phyloP scores from a whole-genome alignment of 805 yeast genomes.

The Monosporozyma aerobia region DNA sequence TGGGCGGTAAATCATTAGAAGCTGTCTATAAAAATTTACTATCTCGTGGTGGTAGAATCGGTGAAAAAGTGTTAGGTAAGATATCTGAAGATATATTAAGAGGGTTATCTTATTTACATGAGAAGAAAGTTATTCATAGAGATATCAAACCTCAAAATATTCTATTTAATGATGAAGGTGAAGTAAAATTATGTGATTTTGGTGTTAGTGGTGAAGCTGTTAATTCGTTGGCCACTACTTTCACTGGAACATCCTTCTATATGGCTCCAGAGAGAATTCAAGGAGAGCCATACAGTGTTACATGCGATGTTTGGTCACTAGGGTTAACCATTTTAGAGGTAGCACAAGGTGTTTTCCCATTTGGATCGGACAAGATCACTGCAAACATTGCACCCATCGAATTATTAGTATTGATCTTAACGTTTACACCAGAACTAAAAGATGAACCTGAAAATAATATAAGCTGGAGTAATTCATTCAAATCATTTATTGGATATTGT shows the following conservation, averaged over 20 bases:
- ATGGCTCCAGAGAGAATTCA: constrained; percentile 98
- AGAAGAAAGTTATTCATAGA: constrained; percentile 80
- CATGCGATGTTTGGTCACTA: constrained; percentile 93
- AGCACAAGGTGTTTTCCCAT: constrained; percentile 87
- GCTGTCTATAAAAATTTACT: constrained; percentile 77
- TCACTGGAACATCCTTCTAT: constrained; percentile 93
- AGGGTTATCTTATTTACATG: constrained; percentile 83
- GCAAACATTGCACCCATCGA: constrained; percentile 74
- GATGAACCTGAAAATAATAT: constrained; percentile 74
- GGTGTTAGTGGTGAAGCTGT: constrained; percentile 98
- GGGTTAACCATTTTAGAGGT: constrained; percentile 90
- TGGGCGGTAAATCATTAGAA: constrained; percentile 88
- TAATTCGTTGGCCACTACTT: constrained; percentile 88
- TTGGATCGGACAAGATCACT: constrained; percentile 38
- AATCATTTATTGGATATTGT: constrained; percentile 73
- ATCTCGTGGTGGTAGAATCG: constrained; percentile 71
- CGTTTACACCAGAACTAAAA: constrained; percentile 67
- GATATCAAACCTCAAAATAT: constrained; percentile 96
- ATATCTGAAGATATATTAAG: constrained; percentile 76
- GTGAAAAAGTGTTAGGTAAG: constrained; percentile 87
- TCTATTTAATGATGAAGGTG: constrained; percentile 62
- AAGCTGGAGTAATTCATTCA: constrained; percentile 73
- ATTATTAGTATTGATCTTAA: constrained; percentile 67
- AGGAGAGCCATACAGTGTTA: constrained; percentile 91
- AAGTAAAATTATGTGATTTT: constrained; percentile 89